Evolutionary conservation across 306 rosid species (phyloP), one percentile per base, ranked within the genome.

Genomic region (Prinsepia uniflora): DNA sequence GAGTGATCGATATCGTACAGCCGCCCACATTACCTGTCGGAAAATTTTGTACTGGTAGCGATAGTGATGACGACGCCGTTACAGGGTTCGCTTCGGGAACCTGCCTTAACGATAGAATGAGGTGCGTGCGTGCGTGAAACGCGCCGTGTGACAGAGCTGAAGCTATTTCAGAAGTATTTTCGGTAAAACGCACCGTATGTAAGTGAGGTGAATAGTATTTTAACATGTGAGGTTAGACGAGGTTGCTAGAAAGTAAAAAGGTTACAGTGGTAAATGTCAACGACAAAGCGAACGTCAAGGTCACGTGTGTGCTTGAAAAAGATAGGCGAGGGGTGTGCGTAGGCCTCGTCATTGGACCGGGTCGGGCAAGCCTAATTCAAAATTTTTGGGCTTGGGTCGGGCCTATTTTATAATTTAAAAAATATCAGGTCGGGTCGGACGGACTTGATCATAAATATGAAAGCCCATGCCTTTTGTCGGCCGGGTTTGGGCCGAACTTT

Each of bases 1-100:
- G 9, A 61, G 53, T 18, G 80, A 59, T 7, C 49, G 68, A 55
- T 80, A 44, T 63, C 86, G 83, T 46, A 79, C 61, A 75, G 75
- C 68, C 52, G 84, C 68, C 91, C 59, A 86, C 91, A 88, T 75
- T 34, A 71, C 13, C 49, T 64, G 40, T 36, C 44, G 14, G 10
- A 30, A 42, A 6, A 8, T 40, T 48, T 20, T 30, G 17, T 11
- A 6, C 14, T 22, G 24, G 6, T 15, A 30, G 30, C 44, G 22
- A 11, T 67, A 11, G 46, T 61, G 5, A 22, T 39, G 11, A 20
- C 36, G 22, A 24, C 1, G 22, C 8, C 2, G 43, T 6, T 13
- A 17, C 64, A 34, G 64, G 19, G 43, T 7, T 13, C 3, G 36
- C 3, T 30, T 30, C 36, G 3, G 36, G 36, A 30, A 30, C 36